Base-by-base conservation (phyloP, 2,329 filamentous ascomycete species). In the Incumbomyces lentus region DNA sequence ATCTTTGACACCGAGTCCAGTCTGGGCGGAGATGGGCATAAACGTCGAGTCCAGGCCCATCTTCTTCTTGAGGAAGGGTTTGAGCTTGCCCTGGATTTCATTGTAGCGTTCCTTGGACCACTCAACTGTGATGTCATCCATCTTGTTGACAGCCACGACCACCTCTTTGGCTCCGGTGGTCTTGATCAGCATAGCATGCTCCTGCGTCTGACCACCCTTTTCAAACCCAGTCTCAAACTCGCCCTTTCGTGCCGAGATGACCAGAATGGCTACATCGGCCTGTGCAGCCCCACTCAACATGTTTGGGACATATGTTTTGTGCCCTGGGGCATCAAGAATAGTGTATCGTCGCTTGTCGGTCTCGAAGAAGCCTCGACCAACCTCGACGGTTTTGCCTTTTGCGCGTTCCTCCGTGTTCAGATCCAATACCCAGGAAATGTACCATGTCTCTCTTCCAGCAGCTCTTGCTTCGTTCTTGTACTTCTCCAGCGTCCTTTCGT, bases 161-260 rank as follows among this genome's bases (percentile, higher is more conserved):
- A 98, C 76, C 71, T 95, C 95, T 75, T 94, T 94, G 50, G 98
- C 92, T 68, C 92, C 92, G 64, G 95, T 90, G 1, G 93, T 98
- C 71, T 96, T 95, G 57, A 93, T 93, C 62, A 98, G 76, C 74
- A 98, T 87, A 47, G 93, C 92, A 68, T 96, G 90, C 76, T 98
- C 92, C 63, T 92, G 80, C 45, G 92, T 98, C 68, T 98, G 92
- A 32, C 92, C 54, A 53, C 92, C 92, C 72, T 84, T 85, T 60
- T 98, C 92, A 64, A 98, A 98, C 41, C 92, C 92, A 30, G 92
- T 96, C 70, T 98, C 92, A 67, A 96, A 98, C 70, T 98, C 92
- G 62, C 92, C 92, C 74, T 95, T 96, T 61, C 92, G 84, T 35
- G 92, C 88, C 43, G 86, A 93, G 61, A 96, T 95, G 63, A 98